Base-by-base conservation (phyloP, 2,329 filamentous ascomycete species). In the Zarea fungicola region DNA sequence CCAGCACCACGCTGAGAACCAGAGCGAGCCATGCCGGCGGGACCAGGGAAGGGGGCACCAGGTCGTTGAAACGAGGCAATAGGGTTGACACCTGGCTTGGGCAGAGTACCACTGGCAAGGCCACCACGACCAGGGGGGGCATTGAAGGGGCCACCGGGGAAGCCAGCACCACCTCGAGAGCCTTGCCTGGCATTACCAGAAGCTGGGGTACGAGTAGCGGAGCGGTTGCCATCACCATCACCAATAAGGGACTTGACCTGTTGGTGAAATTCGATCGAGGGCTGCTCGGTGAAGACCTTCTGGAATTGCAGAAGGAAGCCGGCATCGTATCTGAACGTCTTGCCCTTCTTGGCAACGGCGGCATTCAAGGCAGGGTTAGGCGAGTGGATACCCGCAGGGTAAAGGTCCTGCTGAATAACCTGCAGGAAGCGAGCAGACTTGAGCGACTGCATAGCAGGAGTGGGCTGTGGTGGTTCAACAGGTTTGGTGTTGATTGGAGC, bases 291-390 rank as follows among this genome's bases (percentile, higher is more conserved):
- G 72, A 96, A 99, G 18, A 96, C 89, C 59, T 81, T 81, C 72
- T 96, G 89, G 77, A 99, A 99, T 65, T 99, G 93, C 25, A 99
- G 77, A 70, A 99, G 74, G 76, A 99, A 99, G 60, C 86, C 85
- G 61, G 91, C 88, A 70, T 97, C 90, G 68, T 99, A 99, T 67
- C 95, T 91, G 75, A 95, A 95, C 35, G 83, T 85, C 66, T 83
- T 86, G 52, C 82, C 83, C 72, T 91, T 92, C 67, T 86, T 88
- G 28, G 81, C 77, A 23, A 89, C 86, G 14, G 86, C 86, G 34
- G 80, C 75, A 67, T 97, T 99, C 56, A 96, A 73, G 3, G 92
- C 88, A 10, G 92, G 89, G 70, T 96, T 97, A 7, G 93, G 93
- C 22, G 91, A 96, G 53, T 78, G 81, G 65, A 97, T 86, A 48